Conservation (phyloP, 805 yeast genomes). For the Saccharomycopsis vini region DNA sequence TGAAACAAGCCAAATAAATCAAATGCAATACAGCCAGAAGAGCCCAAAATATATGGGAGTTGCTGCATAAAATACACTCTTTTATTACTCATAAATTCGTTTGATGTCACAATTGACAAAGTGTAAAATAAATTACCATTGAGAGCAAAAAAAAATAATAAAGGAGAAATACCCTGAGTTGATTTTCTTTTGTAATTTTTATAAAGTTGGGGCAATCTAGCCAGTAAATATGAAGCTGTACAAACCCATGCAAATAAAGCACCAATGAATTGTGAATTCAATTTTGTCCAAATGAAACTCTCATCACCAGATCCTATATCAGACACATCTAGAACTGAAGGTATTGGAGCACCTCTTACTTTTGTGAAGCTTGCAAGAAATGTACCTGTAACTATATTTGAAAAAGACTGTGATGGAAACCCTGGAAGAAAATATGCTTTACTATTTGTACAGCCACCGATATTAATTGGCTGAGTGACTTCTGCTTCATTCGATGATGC, state of each 20-base stretch:
- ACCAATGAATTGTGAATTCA: slow-evolving; percentile 30
- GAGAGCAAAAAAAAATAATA: slow-evolving; percentile 71
- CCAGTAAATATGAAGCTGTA: slow-evolving; percentile 61
- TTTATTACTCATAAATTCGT: slow-evolving; percentile 34
- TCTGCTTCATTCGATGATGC: neutral
- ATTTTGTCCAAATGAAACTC: neutral
- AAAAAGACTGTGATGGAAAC: slow-evolving; percentile 7
- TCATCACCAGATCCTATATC: neutral
- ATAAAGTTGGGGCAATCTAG: slow-evolving; percentile 77
- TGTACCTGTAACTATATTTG: slow-evolving; percentile 18
- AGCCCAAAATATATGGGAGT: slow-evolving; percentile 75
- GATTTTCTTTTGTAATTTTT: slow-evolving; percentile 74
- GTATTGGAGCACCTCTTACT: slow-evolving; percentile 13
- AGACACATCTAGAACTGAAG: neutral
- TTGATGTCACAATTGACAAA: slow-evolving; percentile 58
- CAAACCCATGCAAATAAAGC: slow-evolving; percentile 67
- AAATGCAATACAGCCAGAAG: slow-evolving; percentile 76
- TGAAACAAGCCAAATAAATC: slow-evolving; percentile 68
- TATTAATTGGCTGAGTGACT: slow-evolving; percentile 5
- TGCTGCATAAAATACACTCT: slow-evolving; percentile 50
- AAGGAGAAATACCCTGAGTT: slow-evolving; percentile 78
- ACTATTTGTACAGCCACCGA: neutral
- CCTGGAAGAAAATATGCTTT: neutral
- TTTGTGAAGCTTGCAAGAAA: slow-evolving; percentile 17
- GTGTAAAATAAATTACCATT: slow-evolving; percentile 74